Base-by-base conservation (phyloP, 1,284 basidiomycete genomes). In the Hymenochaete sp. region DNA sequence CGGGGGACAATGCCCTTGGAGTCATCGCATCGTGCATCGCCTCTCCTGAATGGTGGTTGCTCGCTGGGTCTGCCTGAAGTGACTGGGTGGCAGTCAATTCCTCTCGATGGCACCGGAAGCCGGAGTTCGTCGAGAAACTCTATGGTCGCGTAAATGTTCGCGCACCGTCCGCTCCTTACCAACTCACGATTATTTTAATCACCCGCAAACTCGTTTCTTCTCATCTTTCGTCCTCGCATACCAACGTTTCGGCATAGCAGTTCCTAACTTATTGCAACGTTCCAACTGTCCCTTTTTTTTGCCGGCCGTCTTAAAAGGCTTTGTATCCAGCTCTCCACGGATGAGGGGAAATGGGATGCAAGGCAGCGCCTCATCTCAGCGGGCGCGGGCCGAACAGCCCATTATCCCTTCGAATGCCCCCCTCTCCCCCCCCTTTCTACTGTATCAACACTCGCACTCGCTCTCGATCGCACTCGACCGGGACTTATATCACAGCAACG, bases 41-140 rank as follows among this genome's bases (percentile, higher is more conserved):
- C 47, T 14, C 36, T 48, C 14, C 10, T 49, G 38, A 45, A 22
- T 33, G 38, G 39, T 27, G 45, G 44, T 21, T 31, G 24, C 18
- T 22, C 45, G 3, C n/a, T 54, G 35, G 43, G 49, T 35, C 57
- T 66, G 38, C 59, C 66, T 21, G 66, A 67, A 52, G 62, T 67
- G 21, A 64, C 63, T 13, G 66, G 66, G 28, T 68, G 67, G 67
- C 67, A 68, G 52, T 55, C 57, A 21, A 57, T 67, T 8, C 60
- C 64, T 28, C 49, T 63, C 40, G 42, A 55, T 18, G 64, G 63
- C 45, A n/a, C 21, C 33, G 45, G 48, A 8, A 49, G 43, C 47
- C 40, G 47, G 43, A 55, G 49, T 19, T 45, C 53, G n/a, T 38
- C 54, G 19, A 53, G 53, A 21, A 57, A 56, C 47, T 47, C 53